Percentiles rank a stretch among this genome's conserved stretches.
phyloP scores from a whole-genome alignment of 179 eudicot genomes.

The Beta corolliflora region DNA sequence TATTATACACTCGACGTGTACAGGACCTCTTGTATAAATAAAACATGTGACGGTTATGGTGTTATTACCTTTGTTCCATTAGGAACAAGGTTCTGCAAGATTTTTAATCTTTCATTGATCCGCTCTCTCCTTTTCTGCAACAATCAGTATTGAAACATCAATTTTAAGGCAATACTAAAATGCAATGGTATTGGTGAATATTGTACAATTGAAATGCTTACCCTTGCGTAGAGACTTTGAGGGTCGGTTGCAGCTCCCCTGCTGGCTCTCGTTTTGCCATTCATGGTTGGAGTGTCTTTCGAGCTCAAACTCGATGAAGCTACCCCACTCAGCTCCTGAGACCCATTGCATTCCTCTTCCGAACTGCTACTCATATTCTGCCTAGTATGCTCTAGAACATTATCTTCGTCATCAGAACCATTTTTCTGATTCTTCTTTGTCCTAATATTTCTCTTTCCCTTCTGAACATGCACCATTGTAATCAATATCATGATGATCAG shows the following conservation, averaged over 20 bases:
- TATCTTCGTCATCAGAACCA: constrained; percentile 28
- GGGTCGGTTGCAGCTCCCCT: constrained; percentile 87
- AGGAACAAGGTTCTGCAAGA: constrained; percentile 72
- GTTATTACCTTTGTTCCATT: constrained; percentile 78
- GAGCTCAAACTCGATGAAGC: constrained; percentile 29
- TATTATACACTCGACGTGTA: too few species aligned
- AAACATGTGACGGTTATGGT: neutral
- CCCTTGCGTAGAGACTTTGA: constrained; percentile 92
- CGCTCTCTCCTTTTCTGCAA: constrained; percentile 83
- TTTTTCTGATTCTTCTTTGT: constrained; percentile 44
- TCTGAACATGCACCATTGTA: constrained; percentile 25
- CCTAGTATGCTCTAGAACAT: constrained; percentile 28
- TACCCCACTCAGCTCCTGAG: constrained; percentile 41
- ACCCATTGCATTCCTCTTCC: constrained; percentile 50
- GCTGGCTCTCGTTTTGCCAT: constrained; percentile 56
- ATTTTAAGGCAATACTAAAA: neutral
- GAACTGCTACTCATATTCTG: constrained; percentile 48
- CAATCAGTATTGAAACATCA: neutral
- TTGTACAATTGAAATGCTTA: constrained; percentile 22
- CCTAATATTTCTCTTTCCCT: constrained; percentile 48
- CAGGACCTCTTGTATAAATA: neutral
- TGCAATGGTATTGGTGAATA: neutral
- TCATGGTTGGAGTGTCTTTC: constrained; percentile 22
- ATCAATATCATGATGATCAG: neutral
- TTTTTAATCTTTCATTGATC: constrained; percentile 73